phyloP scores from a whole-genome alignment of 805 yeast genomes.

The Cyberlindnera subsufficiens region DNA sequence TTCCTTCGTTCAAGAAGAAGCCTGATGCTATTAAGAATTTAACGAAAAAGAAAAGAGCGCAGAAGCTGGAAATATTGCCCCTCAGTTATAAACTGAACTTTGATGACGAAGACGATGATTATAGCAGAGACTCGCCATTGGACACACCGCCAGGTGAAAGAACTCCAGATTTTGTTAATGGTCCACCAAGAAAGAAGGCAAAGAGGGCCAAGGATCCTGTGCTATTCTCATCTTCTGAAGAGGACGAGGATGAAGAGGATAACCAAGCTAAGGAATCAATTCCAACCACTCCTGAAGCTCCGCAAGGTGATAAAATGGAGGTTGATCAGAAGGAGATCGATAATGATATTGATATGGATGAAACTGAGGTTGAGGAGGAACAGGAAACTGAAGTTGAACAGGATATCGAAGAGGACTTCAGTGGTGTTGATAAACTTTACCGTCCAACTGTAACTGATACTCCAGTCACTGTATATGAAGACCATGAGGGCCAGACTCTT shows the following conservation, averaged over 20 bases:
- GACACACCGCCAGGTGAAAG: background rate
- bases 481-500: conserved; percentile 23
- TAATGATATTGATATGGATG: background rate
- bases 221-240: conserved; percentile 24
- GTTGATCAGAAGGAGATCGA: background rate
- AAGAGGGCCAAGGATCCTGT: conserved; percentile 6
- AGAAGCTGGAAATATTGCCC: conserved; percentile 20
- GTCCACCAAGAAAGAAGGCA: conserved; percentile 1
- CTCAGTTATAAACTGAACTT: conserved; percentile 15
- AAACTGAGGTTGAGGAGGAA: background rate
- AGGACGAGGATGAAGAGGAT: conserved; percentile 25
- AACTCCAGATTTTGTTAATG: background rate
- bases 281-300: conserved; percentile 23
- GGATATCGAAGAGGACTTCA: conserved; percentile 17
- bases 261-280: conserved; percentile 21
- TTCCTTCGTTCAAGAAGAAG: conserved; percentile 19
- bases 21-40: conserved; percentile 18
- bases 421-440: conserved; percentile 30
- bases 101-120: conserved; percentile 12
- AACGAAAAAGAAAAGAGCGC: conserved; percentile 5
- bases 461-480: conserved; percentile 55
- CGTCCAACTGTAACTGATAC: conserved; percentile 41
- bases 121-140: background rate
- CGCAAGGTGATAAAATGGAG: background rate
- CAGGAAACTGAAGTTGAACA: conserved; percentile 7